Base-by-base conservation (phyloP, 345 rosid genomes). In the Carallia pectinifolia region DNA sequence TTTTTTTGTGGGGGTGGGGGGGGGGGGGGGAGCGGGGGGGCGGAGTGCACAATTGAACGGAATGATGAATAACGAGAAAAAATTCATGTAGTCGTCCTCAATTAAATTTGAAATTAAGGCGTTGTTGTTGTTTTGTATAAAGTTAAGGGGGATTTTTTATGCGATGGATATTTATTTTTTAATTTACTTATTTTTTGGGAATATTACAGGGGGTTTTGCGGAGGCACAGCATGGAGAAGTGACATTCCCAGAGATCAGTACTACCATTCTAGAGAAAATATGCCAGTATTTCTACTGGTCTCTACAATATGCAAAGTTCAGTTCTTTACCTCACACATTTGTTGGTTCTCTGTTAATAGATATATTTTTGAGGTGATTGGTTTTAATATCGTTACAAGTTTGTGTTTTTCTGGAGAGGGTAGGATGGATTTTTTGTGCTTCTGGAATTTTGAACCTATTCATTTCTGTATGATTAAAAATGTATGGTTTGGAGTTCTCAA, bases 281-380 rank as follows among this genome's bases (percentile, higher is more conserved):
- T 92, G 97, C 69, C 90, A 92, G 58, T 92, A 89, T 72, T 92
- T 92, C 71, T 84, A 92, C 64, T 92, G 96, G 97, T 87, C 92
- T 71, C 90, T 89, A 70, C 90, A 88, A 73, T 92, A 85, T 67
- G 87, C 96, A 55, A 92, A 87, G 97, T 85, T 34, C 66, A 27
- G 67, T 61, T 64, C 40, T 44, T 6, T 62, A 31, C 65, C 64
- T 53, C 33, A 15, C 2, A 8, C 17, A 30, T 27, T 47, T 27
- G 31, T 30, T 17, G 4, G 18, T n/a, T 53, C 44, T 30, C 44
- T 55, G 10, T 40, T 36, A 23, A 23, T 23, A 23, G 23, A 23
- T 0, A 23, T 23, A 23, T 23, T 23, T 23, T 23, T 23, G 23
- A 23, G 23, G 17, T 9, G 39, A 9, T 34, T 65, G 36, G 33